Percentiles rank a stretch among this genome's conserved stretches.
Evolutionary conservation across 441 rosid genomes (phyloP).

Genomic region (Gossypium trilobum): DNA sequence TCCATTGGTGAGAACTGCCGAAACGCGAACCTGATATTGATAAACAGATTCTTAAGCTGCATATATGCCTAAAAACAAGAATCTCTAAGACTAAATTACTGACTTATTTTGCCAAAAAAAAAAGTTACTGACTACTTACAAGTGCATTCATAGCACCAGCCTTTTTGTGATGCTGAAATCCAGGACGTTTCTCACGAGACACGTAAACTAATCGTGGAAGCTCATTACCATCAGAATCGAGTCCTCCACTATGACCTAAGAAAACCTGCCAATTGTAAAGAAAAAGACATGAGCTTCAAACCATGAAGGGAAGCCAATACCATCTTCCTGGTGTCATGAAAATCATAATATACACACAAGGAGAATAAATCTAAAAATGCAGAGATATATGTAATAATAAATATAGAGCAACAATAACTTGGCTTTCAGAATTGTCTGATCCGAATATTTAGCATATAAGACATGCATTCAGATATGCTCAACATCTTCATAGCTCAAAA

Average conservation of each 20-base stretch:
- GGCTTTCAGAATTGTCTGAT: background rate
- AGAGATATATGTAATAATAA: background rate
- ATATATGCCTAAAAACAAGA: conserved; percentile 16
- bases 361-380: background rate
- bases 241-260: conserved; percentile 94
- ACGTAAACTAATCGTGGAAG: conserved; percentile 90
- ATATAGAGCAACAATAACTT: background rate
- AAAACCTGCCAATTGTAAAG: conserved; percentile 49
- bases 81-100: background rate
- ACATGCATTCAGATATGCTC: background rate
- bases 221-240: conserved; percentile 90
- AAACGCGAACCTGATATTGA: conserved; percentile 63
- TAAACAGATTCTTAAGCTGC: background rate
- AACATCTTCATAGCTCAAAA: background rate
- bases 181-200: conserved; percentile 95
- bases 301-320: background rate
- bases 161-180: conserved; percentile 93
- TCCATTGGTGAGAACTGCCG: conserved; percentile 95
- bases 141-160: conserved; percentile 99
- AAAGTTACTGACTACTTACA: conserved; percentile 32
- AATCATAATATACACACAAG: background rate
- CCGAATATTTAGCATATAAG: background rate
- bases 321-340: background rate
- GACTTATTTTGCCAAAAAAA: background rate
- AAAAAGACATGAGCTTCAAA: background rate